These are phyloP conservation scores for Collybia mongolica DNA, from an alignment of 768 basidiomycete species.

Conservation along the genomic window DNA sequence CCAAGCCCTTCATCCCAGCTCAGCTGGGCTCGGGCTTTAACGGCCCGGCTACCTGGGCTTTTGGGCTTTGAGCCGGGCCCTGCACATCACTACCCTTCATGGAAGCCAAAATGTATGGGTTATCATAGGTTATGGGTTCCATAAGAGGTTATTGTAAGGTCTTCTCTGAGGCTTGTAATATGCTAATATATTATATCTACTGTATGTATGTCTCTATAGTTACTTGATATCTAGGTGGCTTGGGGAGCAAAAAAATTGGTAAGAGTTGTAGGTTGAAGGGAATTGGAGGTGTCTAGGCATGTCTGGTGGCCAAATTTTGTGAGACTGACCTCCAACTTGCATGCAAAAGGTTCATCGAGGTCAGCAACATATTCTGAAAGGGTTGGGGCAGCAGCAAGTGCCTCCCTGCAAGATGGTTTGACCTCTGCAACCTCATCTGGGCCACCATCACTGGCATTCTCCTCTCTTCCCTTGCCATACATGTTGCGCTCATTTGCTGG, in stretches of 20 bases:
- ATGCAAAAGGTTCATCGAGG: too few species aligned
- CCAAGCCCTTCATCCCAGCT: too few species aligned
- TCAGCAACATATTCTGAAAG: conserved; percentile 18
- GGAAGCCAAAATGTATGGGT: too few species aligned
- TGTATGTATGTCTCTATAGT: not conserved
- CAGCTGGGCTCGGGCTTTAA: too few species aligned
- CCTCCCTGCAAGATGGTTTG: conserved; percentile 17
- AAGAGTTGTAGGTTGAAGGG: conserved; percentile 13
- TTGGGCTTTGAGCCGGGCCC: too few species aligned
- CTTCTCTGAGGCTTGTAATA: not conserved
- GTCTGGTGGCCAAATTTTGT: too few species aligned
- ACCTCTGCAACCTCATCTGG: conserved; percentile 3
- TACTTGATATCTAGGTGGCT: not conserved
- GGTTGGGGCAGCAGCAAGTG: conserved; percentile 17
- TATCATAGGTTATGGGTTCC: too few species aligned
- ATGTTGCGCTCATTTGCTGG: not conserved
- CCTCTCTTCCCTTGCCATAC: not conserved
- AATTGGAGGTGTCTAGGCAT: too few species aligned
- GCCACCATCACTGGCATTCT: conserved; percentile 8
- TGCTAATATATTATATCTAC: not conserved
- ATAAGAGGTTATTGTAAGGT: not conserved
- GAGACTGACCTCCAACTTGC: too few species aligned
- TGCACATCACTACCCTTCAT: too few species aligned
- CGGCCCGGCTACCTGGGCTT: too few species aligned
- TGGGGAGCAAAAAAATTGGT: conserved; percentile 9